Base-by-base conservation (phyloP, 2,329 filamentous ascomycete genomes). In the Penicillium thymicola region DNA sequence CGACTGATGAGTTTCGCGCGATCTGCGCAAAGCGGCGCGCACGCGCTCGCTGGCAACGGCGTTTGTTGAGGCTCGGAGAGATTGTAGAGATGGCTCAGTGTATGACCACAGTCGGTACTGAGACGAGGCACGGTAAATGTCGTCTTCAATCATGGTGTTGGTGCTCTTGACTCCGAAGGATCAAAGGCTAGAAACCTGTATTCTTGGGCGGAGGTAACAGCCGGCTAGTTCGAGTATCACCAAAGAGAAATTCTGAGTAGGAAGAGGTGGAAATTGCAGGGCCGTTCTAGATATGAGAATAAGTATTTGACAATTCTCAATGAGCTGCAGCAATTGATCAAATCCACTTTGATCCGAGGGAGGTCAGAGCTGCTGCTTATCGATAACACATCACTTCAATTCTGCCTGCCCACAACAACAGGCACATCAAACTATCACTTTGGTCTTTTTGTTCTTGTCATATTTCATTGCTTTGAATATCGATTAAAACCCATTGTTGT, bases 71-170 rank as follows among this genome's bases (percentile, higher is more conserved):
- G 81, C 78, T 56, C 94, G 89, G 25, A 93, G 82, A 2, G 86
- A 81, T 47, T 82, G 80, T 4, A 99, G 84, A 38, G 87, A 85
- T 3, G 85, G 76, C 3, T 87, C 84, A 0, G 91, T 90, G 76
- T 93, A 97, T 11, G 92, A 96, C 94, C 94, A 99, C 57, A 95
- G 82, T 42, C 89, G 85, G 72, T 86, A 97, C 75, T 99, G 94
- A 45, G 90, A 93, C 0, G 93, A 96, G 50, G 89, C 84, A 32
- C 91, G 87, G 76, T 97, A 99, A 54, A 92, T 82, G 64, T 90
- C 89, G 76, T 99, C 94, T 82, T 99, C 94, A 59, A 86, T 89
- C 85, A 95, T 90, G 59, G 44, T 75, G 62, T 23, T 25, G 37
- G 45, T 44, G 43, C 27, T 38, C n/a, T 43, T 49, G 23, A 16